A percentile compares a stretch with the other conserved stretches of the same genome.
Conservation (phyloP, 352 stramenopile species). For the Phytophthora sojae region DNA sequence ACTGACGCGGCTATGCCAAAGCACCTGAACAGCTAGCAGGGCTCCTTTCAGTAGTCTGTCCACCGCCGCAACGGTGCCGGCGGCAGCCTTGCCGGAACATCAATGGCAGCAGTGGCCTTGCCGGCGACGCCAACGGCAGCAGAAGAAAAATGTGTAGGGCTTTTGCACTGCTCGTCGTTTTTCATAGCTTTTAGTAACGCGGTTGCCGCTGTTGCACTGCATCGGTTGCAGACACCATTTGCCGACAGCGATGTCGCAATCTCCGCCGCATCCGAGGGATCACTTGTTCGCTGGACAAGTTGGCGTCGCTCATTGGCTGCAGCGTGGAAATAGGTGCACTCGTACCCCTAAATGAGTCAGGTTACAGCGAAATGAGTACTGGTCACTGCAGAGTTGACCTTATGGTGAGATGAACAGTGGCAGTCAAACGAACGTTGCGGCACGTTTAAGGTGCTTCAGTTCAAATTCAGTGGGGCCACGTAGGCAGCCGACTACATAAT, state of each 20-base stretch:
- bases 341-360: not conserved
- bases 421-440: no score
- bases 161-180: no score
- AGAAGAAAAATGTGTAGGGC: not conserved
- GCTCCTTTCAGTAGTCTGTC: not conserved
- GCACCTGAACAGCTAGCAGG: not conserved
- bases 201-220: conserved; percentile 13
- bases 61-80: not conserved
- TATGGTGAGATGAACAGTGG: no score
- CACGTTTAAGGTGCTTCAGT: no score
- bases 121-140: not conserved
- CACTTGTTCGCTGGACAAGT: conserved; percentile 12
- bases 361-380: no score
- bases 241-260: not conserved
- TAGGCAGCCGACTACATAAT: no score
- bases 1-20: conserved; percentile 11
- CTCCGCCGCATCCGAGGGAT: not conserved
- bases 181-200: not conserved
- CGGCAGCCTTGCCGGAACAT: not conserved
- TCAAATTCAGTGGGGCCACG: no score
- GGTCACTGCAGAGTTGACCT: no score
- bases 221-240: not conserved
- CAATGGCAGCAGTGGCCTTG: not conserved
- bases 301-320: conserved; percentile 16
- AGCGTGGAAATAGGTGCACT: not conserved